Base-by-base conservation (phyloP, 2,329 filamentous ascomycete genomes). In the Paecilomyces sp. region DNA sequence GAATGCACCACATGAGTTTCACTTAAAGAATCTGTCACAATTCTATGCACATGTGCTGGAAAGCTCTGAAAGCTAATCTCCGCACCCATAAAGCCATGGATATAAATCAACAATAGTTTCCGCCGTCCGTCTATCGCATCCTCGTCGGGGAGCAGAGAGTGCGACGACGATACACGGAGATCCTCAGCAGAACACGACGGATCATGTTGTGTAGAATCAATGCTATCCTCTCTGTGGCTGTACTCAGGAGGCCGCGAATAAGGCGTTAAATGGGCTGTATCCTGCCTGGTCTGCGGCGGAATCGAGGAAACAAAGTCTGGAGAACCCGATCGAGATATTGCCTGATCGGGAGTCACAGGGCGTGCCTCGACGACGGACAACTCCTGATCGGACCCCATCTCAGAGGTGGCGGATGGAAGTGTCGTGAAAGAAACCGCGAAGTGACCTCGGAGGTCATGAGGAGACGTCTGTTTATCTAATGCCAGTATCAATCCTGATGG, bases 51-150 rank as follows among this genome's bases (percentile, higher is more conserved):
- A 76, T 96, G 91, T 7, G 89, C 89, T 0, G 92, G 92, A 67
- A 97, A 96, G 53, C 88, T 90, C 62, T 87, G 85, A 71, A 97
- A 97, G 60, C 90, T 95, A 33, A 89, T 88, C 72, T 94, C 90
- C 61, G 90, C 88, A 57, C 92, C 92, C 82, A 94, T 88, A 76
- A 95, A 96, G 62, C 92, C 92, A 77, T 96, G 92, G 59, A 96
- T 86, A 71, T 92, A 96, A 57, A 96, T 79, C 24, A 96, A 72
- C 1, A 97, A 81, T 25, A 97, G 79, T 28, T 80, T 82, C 56
- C 85, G 77, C 54, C 60, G 41, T 33, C 60, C 57, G 54, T 59
- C 60, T 30, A n/a, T n/a, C n/a, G 41, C 33, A 12, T 15, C 50
- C 11, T 28, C 36, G 24, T 36, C 30, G 24, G 57, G 57, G 5